Evolutionary conservation across 257 asterid species (phyloP), one percentile per base, ranked within the genome.

Genomic region (Lavandula angustifolia): DNA sequence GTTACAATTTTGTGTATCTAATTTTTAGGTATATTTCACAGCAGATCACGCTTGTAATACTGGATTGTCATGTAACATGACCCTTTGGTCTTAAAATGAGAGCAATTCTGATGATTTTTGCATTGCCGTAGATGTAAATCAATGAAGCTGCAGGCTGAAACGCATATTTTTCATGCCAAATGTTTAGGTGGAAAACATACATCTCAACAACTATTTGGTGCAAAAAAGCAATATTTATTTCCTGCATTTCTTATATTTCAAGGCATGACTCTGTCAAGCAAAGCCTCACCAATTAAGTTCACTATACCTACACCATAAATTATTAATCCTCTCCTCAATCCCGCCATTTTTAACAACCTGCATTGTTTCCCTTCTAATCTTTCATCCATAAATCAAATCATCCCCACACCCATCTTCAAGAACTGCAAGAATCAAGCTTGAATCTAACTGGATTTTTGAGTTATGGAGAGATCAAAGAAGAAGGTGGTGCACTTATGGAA

Each of bases 121-220:
- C 9, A 27, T 18, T 50, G 22, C 55, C 34, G n/a, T 18, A 17
- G 31, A 7, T 17, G 3, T 7, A 17, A 6, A 50, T 5, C 3
- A 17, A 22, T 18, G 6, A 50, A 53, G 33, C 33, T 16, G 32
- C 12, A 43, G 17, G 29, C 34, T 31, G 0, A 43, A 51, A 22
- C 35, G 32, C 31, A 11, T 38, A 27, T 16, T 64, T 63, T 60
- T 13, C 6, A 62, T 33, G 12, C 70, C 69, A 48, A 61, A 73
- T 52, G 34, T 75, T 72, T 82, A 82, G 95, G 92, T 83, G 82
- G 63, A 69, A 84, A 78, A 70, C 68, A 73, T 72, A 84, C 95
- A 81, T 81, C 83, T 69, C 94, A 91, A 86, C 96, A 60, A 84
- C 87, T 60, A 73, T 84, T 78, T 80, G 98, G 96, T 86, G 87